A percentile compares a stretch with the other conserved stretches of the same genome.
Evolutionary conservation across 495 filamentous ascomycete species (phyloP).

Genomic region (Geopyxis carbonaria): DNA sequence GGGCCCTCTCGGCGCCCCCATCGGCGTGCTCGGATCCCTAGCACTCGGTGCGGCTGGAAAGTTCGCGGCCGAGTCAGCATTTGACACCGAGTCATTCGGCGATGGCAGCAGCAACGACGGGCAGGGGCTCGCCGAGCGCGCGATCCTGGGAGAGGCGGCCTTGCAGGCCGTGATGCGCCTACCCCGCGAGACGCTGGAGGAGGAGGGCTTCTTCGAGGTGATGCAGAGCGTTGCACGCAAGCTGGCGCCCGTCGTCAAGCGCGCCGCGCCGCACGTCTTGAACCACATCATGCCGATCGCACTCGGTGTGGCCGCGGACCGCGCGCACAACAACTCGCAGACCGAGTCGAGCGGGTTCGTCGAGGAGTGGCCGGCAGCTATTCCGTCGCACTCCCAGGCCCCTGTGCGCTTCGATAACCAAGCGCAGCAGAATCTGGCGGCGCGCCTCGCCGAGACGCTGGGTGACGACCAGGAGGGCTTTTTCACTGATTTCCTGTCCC

Average conservation of each 20-base stretch:
- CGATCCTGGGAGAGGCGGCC: constrained; percentile 28
- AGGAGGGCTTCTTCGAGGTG: neutral
- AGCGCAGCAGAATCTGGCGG: no score
- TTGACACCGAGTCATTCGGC: neutral
- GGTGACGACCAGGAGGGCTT: no score
- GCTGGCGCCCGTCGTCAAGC: neutral
- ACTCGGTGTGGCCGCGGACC: no score
- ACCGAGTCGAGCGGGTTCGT: no score
- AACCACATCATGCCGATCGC: neutral
- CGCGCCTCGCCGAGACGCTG: no score
- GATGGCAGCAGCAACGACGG: constrained; percentile 6
- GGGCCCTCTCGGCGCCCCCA: constrained; percentile 22
- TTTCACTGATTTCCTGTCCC: no score
- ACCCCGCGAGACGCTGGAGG: constrained; percentile 17
- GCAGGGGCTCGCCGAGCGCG: constrained; percentile 21
- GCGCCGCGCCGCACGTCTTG: neutral
- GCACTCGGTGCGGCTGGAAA: constrained; percentile 16
- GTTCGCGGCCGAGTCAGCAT: constrained; percentile 6
- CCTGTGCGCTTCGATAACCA: no score
- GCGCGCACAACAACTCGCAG: no score
- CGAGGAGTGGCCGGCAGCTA: no score
- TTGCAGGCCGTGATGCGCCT: constrained; percentile 26
- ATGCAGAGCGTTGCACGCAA: neutral
- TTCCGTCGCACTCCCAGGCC: no score
- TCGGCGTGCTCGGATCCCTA: constrained; percentile 19